Conservation (phyloP, 768 basidiomycete genomes). For the Ramaria sp. region DNA sequence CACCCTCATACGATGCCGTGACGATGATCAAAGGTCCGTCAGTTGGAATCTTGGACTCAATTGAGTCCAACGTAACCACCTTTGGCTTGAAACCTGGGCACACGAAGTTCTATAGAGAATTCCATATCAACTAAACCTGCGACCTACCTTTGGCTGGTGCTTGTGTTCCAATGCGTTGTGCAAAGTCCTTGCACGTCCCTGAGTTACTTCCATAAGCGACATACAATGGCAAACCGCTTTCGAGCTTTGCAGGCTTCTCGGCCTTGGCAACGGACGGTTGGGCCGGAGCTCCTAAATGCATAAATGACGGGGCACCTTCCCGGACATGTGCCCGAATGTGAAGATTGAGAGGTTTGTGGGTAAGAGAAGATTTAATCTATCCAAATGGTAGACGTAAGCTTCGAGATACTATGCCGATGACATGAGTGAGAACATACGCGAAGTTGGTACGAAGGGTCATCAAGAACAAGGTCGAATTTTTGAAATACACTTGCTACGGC, state of each 20-base stretch:
- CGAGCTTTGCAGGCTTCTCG: not conserved
- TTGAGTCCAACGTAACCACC: constrained; percentile 30
- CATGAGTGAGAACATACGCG: constrained; percentile 9
- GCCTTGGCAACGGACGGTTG: constrained; percentile 9
- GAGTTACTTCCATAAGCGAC: constrained; percentile 38
- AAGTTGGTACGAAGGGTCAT: constrained; percentile 33
- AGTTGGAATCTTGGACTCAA: constrained; percentile 25
- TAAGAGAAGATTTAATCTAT: constrained; percentile 20
- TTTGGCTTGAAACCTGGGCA: constrained; percentile 26
- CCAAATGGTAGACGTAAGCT: not conserved
- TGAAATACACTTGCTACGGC: constrained; percentile 31
- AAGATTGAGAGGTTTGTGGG: constrained; percentile 35
- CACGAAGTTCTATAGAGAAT: not conserved
- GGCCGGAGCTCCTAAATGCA: constrained; percentile 9
- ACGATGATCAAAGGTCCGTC: constrained; percentile 35
- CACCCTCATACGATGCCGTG: constrained; percentile 40
- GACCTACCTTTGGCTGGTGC: constrained; percentile 27
- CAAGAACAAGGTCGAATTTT: constrained; percentile 33
- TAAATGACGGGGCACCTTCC: constrained; percentile 6
- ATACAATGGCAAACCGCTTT: constrained; percentile 22
- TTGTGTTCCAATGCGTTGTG: constrained; percentile 30
- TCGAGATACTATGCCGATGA: not conserved
- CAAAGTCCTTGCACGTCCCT: constrained; percentile 38
- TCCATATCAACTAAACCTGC: too few species aligned
- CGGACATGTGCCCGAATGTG: constrained; percentile 29